Base-by-base conservation (phyloP, 108 stramenopile species). In the Cyclostephanos tholiformis region DNA sequence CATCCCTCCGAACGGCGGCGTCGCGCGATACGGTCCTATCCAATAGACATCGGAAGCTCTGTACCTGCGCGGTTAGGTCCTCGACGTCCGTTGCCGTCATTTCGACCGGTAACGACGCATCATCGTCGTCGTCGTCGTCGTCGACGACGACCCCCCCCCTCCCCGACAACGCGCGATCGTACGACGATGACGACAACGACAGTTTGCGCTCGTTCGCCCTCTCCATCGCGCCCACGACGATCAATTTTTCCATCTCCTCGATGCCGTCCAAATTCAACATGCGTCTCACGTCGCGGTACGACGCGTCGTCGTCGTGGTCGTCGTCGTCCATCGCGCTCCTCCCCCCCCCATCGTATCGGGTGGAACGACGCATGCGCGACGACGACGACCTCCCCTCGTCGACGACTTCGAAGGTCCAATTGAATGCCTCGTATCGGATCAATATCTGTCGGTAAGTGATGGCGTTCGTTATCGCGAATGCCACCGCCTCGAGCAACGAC, bases 191-290 rank as follows among this genome's bases (percentile, higher is more conserved):
- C 25, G 13, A 3, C 23, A 27, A 1, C 56, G 23, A 26, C 56
- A 4, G 4, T 8, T 5, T 29, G 23, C 56, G 26, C 6, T 12
- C 27, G 29, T 4, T n/a, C 57, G 19, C 39, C 14, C 25, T 27
- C 56, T 30, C 56, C 57, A 43, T 59, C 53, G 64, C 65, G 63
- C 67, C 68, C n/a, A 44, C 10, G 8, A 55, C 38, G 67, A 83
- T 79, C 22, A 29, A 13, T 29, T 62, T 80, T 49, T 79, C 74
- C 38, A 75, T 38, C 59, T 71, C 74, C 20, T 79, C 74, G 55
- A 64, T 39, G 49, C 67, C 69, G 20, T 65, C 82, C 44, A 82
- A 41, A 16, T 25, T 27, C 38, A 82, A 74, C 41, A 82, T 52
- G 6, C 13, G 20, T 23, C 58, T 19, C 35, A 72, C 69, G 38